These are phyloP conservation scores for Crepidotus variabilis DNA, from an alignment of 768 basidiomycete species.

Conservation along the genomic window DNA sequence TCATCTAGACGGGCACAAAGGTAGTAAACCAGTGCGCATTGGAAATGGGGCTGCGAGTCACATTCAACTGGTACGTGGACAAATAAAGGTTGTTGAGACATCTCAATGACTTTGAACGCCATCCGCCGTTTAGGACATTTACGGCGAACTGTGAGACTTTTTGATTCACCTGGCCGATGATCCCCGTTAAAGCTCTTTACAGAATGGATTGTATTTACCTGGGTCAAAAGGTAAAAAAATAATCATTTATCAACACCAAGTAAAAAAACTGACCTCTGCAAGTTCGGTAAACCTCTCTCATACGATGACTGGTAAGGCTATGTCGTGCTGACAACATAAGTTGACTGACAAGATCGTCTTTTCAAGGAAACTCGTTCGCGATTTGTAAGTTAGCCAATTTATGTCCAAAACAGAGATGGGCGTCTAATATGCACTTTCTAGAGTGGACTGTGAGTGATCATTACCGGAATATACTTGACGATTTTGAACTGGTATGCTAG, in stretches of 20 bases:
- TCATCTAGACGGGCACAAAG: conserved; percentile 88
- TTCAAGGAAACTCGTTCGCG: conserved; percentile 63
- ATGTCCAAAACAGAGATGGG: not conserved
- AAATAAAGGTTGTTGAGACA: conserved; percentile 8
- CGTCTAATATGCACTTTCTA: conserved; percentile 18
- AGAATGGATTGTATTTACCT: conserved; percentile 97
- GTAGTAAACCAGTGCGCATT: conserved; percentile 82
- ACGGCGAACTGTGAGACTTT: conserved; percentile 77
- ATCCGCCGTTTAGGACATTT: conserved; percentile 70
- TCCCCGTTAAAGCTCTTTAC: not conserved
- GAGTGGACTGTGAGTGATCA: conserved; percentile 63
- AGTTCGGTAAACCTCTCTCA: conserved; percentile 76
- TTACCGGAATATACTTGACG: not conserved
- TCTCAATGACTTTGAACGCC: not conserved
- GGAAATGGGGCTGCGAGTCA: conserved; percentile 97
- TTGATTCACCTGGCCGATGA: not conserved
- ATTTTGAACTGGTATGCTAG: conserved; percentile 28
- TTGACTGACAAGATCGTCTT: not conserved
- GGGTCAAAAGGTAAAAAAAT: conserved; percentile 73
- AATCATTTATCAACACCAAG: not conserved
- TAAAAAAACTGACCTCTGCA: not conserved
- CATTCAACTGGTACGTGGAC: conserved; percentile 67
- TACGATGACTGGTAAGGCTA: conserved; percentile 40
- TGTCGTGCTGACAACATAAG: not conserved
- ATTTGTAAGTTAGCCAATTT: conserved; percentile 51